A percentile compares a stretch with the other conserved stretches of the same genome.
phyloP scores from a whole-genome alignment of 2,329 filamentous ascomycete genomes.

The Alternaria hordeiaustralica region DNA sequence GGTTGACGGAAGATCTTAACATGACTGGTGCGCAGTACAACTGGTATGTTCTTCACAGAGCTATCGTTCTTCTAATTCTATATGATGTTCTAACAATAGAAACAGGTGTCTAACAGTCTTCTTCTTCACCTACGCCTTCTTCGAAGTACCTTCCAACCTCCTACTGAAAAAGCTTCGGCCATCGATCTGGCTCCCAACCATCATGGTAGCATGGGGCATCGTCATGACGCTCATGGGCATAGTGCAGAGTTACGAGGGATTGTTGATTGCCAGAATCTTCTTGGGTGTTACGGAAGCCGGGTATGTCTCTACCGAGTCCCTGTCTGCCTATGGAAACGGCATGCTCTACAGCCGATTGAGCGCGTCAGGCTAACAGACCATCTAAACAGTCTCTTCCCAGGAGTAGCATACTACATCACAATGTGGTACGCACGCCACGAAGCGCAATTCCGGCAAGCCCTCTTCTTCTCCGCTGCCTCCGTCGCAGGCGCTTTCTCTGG shows the following conservation, averaged over 20 bases:
- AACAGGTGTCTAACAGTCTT: slow-evolving; percentile 65
- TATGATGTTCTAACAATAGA: background rate
- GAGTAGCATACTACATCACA: slow-evolving; percentile 61
- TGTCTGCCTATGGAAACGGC: background rate
- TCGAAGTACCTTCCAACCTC: slow-evolving; percentile 65
- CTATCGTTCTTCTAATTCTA: background rate
- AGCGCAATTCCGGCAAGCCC: slow-evolving; percentile 62
- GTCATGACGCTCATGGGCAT: slow-evolving; percentile 60
- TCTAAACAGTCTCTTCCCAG: slow-evolving; percentile 36
- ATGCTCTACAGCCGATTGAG: background rate
- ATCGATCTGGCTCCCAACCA: slow-evolving; percentile 46
- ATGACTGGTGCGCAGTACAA: slow-evolving; percentile 66
- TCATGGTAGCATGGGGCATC: slow-evolving; percentile 60
- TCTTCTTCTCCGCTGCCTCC: slow-evolving; percentile 66
- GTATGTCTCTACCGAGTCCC: slow-evolving; percentile 9
- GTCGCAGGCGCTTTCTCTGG: slow-evolving; percentile 67
- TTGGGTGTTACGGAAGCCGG: slow-evolving; percentile 50
- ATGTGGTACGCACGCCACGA: slow-evolving; percentile 70
- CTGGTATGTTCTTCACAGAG: slow-evolving; percentile 38
- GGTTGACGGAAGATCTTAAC: slow-evolving; percentile 33
- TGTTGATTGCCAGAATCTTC: slow-evolving; percentile 56
- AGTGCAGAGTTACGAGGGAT: slow-evolving; percentile 53
- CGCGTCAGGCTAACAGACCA: background rate
- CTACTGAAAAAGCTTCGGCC: slow-evolving; percentile 66
- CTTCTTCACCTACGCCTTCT: slow-evolving; percentile 61